Base-by-base conservation (phyloP, 2,329 filamentous ascomycete species). In the Penicillium sp. region DNA sequence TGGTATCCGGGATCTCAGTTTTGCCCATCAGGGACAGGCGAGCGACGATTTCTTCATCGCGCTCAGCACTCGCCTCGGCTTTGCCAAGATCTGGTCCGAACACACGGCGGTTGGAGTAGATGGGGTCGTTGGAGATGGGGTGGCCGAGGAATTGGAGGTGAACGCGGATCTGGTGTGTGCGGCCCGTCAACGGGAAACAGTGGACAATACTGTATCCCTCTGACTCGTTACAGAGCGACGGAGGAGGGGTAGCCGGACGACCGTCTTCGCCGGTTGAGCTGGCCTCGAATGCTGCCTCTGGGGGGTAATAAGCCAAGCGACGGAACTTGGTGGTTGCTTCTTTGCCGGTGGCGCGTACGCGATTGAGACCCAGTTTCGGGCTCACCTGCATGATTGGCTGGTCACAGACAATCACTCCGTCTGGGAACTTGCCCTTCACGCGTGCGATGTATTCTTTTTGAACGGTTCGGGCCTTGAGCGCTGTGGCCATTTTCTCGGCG, bases 51-150 rank as follows among this genome's bases (percentile, higher is more conserved):
- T 96, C 91, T 56, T 94, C 89, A 70, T 99, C 94, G 39, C 87
- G 85, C 53, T 91, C 87, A 26, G 82, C 82, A 18, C 80, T 80
- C 3, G 83, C 85, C 46, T 93, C 87, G 13, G 79, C 78, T 45
- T 77, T 83, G 14, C 90, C 94, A 0, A 99, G 83, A 9, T 87
- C 82, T 0, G 87, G 79, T 0, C 94, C 94, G 80, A 96, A 99
- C 10, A 99, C 94, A 53, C 86, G 86, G 68, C 90, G 86, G 70
- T 99, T 99, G 65, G 90, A 91, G 72, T 99, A 99, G 64, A 99
- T 97, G 7, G 94, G 94, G 69, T 99, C 94, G 71, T 99, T 99
- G 60, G 91, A 87, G 63, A 99, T 97, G 1, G 94, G 94, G 69
- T 97, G 89, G 1, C 94, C 94, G 3, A 99, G 79, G 71, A 90